Base-by-base conservation (phyloP, 371 early-diverging fungal genomes). In the Mucor mucedo region DNA sequence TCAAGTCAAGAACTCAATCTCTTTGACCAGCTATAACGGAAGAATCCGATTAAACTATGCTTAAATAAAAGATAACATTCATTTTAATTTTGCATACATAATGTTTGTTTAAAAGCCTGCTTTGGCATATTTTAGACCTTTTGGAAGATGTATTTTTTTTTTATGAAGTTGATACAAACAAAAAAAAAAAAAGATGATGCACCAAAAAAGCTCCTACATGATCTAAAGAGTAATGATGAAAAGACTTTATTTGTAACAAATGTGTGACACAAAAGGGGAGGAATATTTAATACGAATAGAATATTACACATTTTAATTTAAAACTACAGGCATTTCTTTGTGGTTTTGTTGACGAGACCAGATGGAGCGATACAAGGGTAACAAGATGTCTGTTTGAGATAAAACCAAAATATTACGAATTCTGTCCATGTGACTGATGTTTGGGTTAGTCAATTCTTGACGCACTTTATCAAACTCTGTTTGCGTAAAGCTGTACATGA, bases 361-460 rank as follows among this genome's bases (percentile, higher is more conserved):
- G 35, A 61, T 52, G 9, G 60, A 59, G 30, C 33, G 44, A 29
- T 59, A 58, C 47, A 68, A 41, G 28, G 68, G 68, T 32, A 60
- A 30, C 14, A 62, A 50, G 7, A 68, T 50, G 45, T 69, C 69
- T 9, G 60, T 60, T 64, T 64, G 69, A 57, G 69, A 69, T 28
- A 69, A 21, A 28, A 49, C 44, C 57, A 64, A 56, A 35, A 69
- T 55, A 48, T 60, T 69, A 55, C 60, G 64, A 16, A 55, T 60
- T 32, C 61, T 60, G n/a, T 64, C 69, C 60, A 69, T 52, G 56
- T 60, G 60, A 47, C 62, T 60, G 14, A 50, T 29, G 28, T 68
- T 47, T 52, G 55, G 56, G 27, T 69, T 69, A 10, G n/a, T 44
- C 21, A 69, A 35, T 40, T 69, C 69, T 56, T 64, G 64, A 32